A percentile compares a stretch with the other conserved stretches of the same genome.
These are phyloP conservation scores for Dendrostoma leiphaemia DNA, from an alignment of 2,329 filamentous ascomycete species.

Conservation along the genomic window DNA sequence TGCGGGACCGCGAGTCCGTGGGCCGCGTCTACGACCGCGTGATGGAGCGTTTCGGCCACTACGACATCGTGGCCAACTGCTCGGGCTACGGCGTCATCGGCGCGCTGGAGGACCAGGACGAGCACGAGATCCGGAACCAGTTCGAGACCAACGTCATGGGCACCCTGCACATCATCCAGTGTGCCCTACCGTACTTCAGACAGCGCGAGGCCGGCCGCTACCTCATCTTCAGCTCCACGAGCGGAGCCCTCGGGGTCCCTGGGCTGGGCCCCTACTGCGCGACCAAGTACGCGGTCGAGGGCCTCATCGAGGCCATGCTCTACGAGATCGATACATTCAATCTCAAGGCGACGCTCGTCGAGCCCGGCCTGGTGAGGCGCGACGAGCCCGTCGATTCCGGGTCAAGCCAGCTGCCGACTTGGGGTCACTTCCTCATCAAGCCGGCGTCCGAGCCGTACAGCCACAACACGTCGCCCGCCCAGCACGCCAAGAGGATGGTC, in stretches of 20 bases:
- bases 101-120: conserved; percentile 94
- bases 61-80: conserved; percentile 91
- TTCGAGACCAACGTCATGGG: conserved; percentile 99
- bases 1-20: conserved; percentile 78
- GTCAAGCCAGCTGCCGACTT: conserved; percentile 66
- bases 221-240: conserved; percentile 91
- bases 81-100: conserved; percentile 95
- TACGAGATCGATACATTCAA: conserved; percentile 92
- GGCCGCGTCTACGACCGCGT: conserved; percentile 66
- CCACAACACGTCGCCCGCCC: conserved; percentile 73
- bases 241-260: conserved; percentile 88
- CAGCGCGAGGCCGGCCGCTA: conserved; percentile 75
- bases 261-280: conserved; percentile 93
- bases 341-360: conserved; percentile 89
- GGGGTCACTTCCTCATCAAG: conserved; percentile 91
- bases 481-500: conserved; percentile 86
- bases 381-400: conserved; percentile 66
- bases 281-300: conserved; percentile 95
- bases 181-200: conserved; percentile 84
- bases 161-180: conserved; percentile 87
- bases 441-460: conserved; percentile 79
- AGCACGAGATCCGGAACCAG: conserved; percentile 90
- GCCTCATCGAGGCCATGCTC: conserved; percentile 91
- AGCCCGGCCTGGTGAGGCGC: conserved; percentile 82
- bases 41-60: conserved; percentile 71